A percentile compares a stretch with the other conserved stretches of the same genome.
These are phyloP conservation scores for Artemisia annua DNA, from an alignment of 129 eudicot species.

Conservation along the genomic window DNA sequence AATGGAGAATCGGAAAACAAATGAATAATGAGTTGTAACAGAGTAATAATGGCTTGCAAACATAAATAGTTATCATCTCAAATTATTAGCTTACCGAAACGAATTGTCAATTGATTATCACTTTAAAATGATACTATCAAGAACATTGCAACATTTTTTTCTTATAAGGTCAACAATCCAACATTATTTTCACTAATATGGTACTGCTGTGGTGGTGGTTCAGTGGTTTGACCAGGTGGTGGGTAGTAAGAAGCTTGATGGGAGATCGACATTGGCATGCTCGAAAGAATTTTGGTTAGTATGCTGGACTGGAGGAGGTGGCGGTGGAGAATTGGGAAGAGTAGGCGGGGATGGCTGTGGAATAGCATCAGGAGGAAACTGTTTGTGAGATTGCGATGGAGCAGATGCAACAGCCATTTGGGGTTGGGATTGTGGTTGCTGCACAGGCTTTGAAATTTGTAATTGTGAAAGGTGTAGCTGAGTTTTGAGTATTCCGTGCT, in stretches of 20 bases:
- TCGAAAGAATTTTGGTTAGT: slow-evolving; percentile 50
- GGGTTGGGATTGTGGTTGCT: slow-evolving; percentile 4
- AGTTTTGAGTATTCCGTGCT: slow-evolving; percentile 82
- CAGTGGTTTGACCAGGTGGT: too few species aligned
- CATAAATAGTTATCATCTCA: too few species aligned
- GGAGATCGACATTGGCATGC: slow-evolving; percentile 27
- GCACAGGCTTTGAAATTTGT: slow-evolving; percentile 56
- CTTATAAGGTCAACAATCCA: too few species aligned
- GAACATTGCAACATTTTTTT: too few species aligned
- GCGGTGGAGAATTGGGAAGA: slow-evolving; percentile 52
- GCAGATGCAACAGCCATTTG: slow-evolving; percentile 26
- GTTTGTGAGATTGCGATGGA: slow-evolving; percentile 45
- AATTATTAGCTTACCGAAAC: too few species aligned
- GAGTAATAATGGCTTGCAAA: too few species aligned
- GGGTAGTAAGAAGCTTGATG: slow-evolving; percentile 33
- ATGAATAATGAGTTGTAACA: too few species aligned
- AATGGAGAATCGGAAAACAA: too few species aligned
- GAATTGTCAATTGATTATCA: too few species aligned
- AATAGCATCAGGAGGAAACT: slow-evolving; percentile 32
- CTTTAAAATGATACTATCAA: too few species aligned
- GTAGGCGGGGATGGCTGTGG: slow-evolving; percentile 32
- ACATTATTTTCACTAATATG: background rate
- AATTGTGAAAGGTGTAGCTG: slow-evolving; percentile 66
- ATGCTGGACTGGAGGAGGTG: slow-evolving; percentile 23
- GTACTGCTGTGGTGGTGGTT: too few species aligned